phyloP scores from a whole-genome alignment of 805 yeast genomes.

The Candida arabinofermentans region DNA sequence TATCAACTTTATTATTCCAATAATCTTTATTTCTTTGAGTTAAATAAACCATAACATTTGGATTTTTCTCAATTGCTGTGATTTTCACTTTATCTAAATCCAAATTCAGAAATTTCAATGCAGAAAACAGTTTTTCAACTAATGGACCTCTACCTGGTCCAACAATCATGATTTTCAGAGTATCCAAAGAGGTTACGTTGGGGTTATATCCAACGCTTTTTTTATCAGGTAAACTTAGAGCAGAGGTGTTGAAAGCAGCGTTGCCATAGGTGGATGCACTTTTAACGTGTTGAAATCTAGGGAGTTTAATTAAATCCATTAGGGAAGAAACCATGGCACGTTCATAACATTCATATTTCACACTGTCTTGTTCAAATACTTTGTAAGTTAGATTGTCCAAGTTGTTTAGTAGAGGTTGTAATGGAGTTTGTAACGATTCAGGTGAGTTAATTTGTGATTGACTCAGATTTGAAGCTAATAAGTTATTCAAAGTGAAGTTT shows the following conservation, averaged over 20 bases:
- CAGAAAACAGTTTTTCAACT: conserved; percentile 48
- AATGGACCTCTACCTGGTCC: conserved; percentile 92
- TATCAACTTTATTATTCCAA: conserved; percentile 51
- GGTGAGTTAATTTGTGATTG: conserved; percentile 11
- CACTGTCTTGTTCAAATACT: conserved; percentile 64
- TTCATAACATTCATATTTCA: conserved; percentile 67
- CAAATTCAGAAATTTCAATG: conserved; percentile 33
- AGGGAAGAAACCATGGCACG: conserved; percentile 59
- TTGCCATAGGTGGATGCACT: conserved; percentile 12
- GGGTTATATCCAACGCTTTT: neutral
- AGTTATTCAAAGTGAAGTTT: conserved; percentile 21
- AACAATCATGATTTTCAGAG: conserved; percentile 49
- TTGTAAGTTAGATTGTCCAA: conserved; percentile 59
- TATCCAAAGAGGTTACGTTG: neutral
- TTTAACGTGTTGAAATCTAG: conserved; percentile 20
- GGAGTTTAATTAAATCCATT: conserved; percentile 27
- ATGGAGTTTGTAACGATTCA: conserved; percentile 42
- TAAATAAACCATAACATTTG: conserved; percentile 51
- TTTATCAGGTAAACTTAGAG: conserved; percentile 11
- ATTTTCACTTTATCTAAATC: conserved; percentile 29
- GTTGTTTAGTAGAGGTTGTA: conserved; percentile 64
- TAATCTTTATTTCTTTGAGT: conserved; percentile 41
- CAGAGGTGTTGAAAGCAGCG: conserved; percentile 20
- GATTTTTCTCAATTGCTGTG: conserved; percentile 70
- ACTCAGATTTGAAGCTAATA: conserved; percentile 11